Conservation (phyloP, 2,329 filamentous ascomycete genomes). For the Xylaria sp. region DNA sequence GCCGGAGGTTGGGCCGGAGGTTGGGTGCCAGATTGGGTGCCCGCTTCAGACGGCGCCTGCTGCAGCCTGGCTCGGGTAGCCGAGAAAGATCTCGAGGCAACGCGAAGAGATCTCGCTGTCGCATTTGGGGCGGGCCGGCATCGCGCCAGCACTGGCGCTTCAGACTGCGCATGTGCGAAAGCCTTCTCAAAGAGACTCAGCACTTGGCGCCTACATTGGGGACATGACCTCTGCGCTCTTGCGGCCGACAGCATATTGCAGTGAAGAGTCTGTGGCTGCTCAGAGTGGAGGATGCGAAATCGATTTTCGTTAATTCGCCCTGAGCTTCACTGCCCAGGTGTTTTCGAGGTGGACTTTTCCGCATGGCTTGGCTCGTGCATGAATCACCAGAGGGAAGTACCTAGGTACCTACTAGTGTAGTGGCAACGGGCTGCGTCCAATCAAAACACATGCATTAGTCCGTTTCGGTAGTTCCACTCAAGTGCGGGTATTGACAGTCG, state of each 20-base stretch:
- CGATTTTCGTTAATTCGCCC: constrained; percentile 10
- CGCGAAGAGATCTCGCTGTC: constrained; percentile 15
- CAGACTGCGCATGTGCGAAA: constrained; percentile 35
- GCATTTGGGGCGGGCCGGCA: constrained; percentile 21
- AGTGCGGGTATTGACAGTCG: no score
- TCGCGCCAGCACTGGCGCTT: constrained; percentile 24
- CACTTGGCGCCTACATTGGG: constrained; percentile 46
- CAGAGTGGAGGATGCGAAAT: constrained; percentile 7
- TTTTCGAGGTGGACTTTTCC: constrained; percentile 4
- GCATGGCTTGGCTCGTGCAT: constrained; percentile 5
- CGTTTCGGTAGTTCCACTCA: no score
- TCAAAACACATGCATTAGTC: background rate
- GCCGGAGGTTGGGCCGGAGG: background rate
- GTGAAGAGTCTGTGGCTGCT: background rate
- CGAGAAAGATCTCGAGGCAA: constrained; percentile 33
- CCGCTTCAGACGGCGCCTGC: constrained; percentile 6
- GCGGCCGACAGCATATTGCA: constrained; percentile 47
- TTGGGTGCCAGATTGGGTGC: no score
- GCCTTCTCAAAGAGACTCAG: constrained; percentile 46
- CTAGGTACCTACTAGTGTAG: no score
- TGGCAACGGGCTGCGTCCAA: background rate
- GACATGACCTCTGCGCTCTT: constrained; percentile 46
- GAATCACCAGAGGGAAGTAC: no score
- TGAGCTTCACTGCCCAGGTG: no score
- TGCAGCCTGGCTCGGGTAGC: constrained; percentile 32